phyloP scores from a whole-genome alignment of 1,284 basidiomycete species.

The Vanrija pseudolonga region DNA sequence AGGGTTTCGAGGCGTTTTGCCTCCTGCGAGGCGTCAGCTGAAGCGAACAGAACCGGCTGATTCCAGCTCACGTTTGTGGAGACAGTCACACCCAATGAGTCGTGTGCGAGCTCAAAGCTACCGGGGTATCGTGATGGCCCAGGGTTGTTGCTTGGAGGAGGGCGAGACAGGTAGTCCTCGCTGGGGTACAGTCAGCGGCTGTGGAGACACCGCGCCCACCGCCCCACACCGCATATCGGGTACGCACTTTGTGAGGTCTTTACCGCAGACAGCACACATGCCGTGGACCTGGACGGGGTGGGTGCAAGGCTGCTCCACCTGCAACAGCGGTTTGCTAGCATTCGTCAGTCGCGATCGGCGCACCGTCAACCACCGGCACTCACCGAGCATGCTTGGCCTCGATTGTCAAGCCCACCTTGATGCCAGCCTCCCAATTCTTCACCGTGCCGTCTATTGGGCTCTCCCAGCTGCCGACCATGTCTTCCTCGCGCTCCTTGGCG shows the following conservation, averaged over 20 bases:
- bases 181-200: constrained; percentile 49
- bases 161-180: constrained; percentile 78
- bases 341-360: not conserved
- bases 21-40: constrained; percentile 56
- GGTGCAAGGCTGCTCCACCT: constrained; percentile 79
- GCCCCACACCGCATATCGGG: too few relatives aligned
- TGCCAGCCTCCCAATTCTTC: constrained; percentile 38
- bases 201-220: not conserved
- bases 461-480: constrained; percentile 83
- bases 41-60: not conserved
- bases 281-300: constrained; percentile 90
- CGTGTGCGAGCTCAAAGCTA: constrained; percentile 47
- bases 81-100: constrained; percentile 50
- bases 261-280: constrained; percentile 88
- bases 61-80: constrained; percentile 41
- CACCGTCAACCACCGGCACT: not conserved
- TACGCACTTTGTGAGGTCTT: constrained; percentile 83
- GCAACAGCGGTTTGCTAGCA: constrained; percentile 56
- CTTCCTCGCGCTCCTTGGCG: constrained; percentile 54
- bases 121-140: constrained; percentile 35
- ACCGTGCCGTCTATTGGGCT: constrained; percentile 66
- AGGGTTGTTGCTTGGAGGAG: constrained; percentile 63
- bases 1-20: constrained; percentile 82
- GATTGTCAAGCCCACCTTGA: constrained; percentile 28
- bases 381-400: constrained; percentile 35